A percentile compares a stretch with the other conserved stretches of the same genome.
phyloP scores from a whole-genome alignment of 306 rosid species.

The Medicago lupulina region DNA sequence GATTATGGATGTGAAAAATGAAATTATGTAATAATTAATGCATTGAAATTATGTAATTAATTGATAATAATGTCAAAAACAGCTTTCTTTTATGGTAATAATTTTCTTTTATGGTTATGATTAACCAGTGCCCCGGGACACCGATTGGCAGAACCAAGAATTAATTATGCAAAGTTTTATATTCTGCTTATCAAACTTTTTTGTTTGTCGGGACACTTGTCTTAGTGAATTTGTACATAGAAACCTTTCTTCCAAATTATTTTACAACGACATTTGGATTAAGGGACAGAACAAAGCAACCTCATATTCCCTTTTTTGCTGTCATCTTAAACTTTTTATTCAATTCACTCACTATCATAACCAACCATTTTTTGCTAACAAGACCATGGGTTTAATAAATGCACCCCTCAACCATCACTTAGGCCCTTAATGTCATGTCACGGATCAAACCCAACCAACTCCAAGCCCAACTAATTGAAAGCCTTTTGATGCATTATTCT shows the following conservation, averaged over 20 bases:
- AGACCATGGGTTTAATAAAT: conserved; percentile 37
- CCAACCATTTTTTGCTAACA: background rate
- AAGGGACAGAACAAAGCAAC: conserved; percentile 6
- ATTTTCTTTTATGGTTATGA: no score
- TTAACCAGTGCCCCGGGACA: no score
- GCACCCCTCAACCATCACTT: conserved; percentile 14
- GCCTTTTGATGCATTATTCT: background rate
- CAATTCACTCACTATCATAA: conserved; percentile 23
- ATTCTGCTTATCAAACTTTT: conserved; percentile 1
- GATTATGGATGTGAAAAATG: no score
- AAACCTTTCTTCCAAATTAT: background rate
- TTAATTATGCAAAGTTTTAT: background rate
- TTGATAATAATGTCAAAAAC: no score
- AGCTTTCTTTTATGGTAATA: no score
- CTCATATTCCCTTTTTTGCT: conserved; percentile 26
- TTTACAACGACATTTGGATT: background rate
- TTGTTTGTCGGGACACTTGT: background rate
- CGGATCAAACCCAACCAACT: conserved; percentile 34
- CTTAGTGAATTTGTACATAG: background rate
- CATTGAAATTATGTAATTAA: no score
- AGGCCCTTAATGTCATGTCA: conserved; percentile 36
- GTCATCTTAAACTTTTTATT: conserved; percentile 16
- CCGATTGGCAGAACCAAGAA: no score
- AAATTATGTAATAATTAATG: no score
- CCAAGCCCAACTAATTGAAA: conserved; percentile 36